Base-by-base conservation (phyloP, 2,329 filamentous ascomycete species). In the Trichoderma oligosporum region DNA sequence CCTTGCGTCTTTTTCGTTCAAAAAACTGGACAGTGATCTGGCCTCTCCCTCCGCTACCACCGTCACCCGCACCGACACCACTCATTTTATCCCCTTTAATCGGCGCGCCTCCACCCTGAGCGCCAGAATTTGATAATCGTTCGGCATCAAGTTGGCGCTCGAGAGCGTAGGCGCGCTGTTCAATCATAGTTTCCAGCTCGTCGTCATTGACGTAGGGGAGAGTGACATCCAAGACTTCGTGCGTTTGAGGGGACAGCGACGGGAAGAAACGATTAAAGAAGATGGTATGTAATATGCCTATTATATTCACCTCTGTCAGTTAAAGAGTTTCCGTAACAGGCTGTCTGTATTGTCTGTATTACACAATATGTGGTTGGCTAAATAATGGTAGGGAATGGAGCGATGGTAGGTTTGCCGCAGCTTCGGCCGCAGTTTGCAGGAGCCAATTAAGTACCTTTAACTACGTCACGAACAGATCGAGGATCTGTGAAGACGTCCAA, bases 201-300 rank as follows among this genome's bases (percentile, higher is more conserved):
- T 88, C 87, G 69, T 97, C 91, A 70, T 91, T 85, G 68, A 97
- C 88, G 67, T 89, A 89, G 51, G 94, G 92, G 25, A 97, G 83
- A 31, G 91, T 92, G 61, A 96, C 82, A 73, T 96, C 92, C 63
- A 97, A 86, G 62, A 97, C 85, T 69, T 97, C 92, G 75, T 91
- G 87, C 62, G 90, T 91, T 62, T 84, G 83, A 5, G 94, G 93
- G 39, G 83, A 79, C 65, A 97, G 82, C 58, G 90, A 86, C 57
- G 91, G 91, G 79, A 97, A 97, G 82, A 93, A 96, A 68, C 94
- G 88, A 77, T 97, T 92, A 82, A 97, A 97, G 84, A 97, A 99
- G 72, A 97, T 97, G 49, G 92, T 95, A 73, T 97, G 92, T 48
- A 97, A 82, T 71, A 97, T 89, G 62, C 89, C 93, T 96, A 67